Conservation (phyloP, 140 eudicot genomes). For the Anethum foeniculum region DNA sequence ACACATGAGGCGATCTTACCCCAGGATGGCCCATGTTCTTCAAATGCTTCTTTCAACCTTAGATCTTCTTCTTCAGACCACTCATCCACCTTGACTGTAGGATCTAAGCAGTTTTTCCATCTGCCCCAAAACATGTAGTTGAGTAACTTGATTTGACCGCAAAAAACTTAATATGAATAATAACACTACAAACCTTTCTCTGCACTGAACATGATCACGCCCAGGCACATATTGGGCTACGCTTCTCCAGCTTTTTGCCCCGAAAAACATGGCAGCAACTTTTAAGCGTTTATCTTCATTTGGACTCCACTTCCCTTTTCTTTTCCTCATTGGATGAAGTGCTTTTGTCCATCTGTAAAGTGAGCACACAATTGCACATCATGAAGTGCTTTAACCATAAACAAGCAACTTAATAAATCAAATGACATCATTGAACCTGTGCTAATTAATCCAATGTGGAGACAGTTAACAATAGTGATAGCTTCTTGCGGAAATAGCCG, state of each 20-base stretch:
- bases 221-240: slow-evolving; percentile 72
- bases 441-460: background rate
- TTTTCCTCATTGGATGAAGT: slow-evolving; percentile 64
- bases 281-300: slow-evolving; percentile 78
- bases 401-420: background rate
- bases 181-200: slow-evolving; percentile 59
- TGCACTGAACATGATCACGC: slow-evolving; percentile 73
- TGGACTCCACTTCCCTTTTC: slow-evolving; percentile 61
- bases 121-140: slow-evolving; percentile 28
- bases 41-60: slow-evolving; percentile 47
- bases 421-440: background rate
- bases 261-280: slow-evolving; percentile 69
- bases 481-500: background rate
- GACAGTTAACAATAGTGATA: background rate
- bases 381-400: background rate
- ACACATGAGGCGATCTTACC: slow-evolving; percentile 64
- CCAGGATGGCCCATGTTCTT: slow-evolving; percentile 63
- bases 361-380: slow-evolving; percentile 9
- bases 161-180: background rate
- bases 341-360: slow-evolving; percentile 70
- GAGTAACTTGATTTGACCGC: background rate
- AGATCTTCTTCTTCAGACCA: slow-evolving; percentile 88
- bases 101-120: slow-evolving; percentile 85
- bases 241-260: slow-evolving; percentile 65
- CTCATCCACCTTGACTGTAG: slow-evolving; percentile 47